Base-by-base conservation (phyloP, 2,329 filamentous ascomycete species). In the Diaporthe humulicola region DNA sequence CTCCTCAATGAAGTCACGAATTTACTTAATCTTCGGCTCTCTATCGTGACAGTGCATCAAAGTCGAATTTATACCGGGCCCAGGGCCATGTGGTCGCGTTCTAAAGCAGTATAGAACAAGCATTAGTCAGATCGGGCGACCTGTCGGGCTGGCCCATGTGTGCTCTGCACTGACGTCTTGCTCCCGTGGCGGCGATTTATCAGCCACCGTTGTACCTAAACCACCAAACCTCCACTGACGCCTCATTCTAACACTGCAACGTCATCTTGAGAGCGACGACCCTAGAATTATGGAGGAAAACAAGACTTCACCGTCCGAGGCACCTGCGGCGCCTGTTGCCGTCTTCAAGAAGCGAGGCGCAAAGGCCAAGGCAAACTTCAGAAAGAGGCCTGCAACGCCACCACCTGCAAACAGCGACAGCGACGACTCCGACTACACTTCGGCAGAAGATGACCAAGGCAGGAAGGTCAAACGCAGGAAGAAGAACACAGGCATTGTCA, bases 331-430 rank as follows among this genome's bases (percentile, higher is more conserved):
- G 2, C 89, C 90, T 0, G 87, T 92, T 17, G 90, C 93, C 19
- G 84, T 94, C 70, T 98, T 98, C 90, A 98, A 98, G 84, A 98
- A 97, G 84, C 91, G 96, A 82, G 89, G 91, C 78, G 90, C 90
- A 80, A 97, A 95, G 82, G 90, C 89, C 76, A 96, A 94, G 81
- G 89, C 92, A 67, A 95, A 92, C 80, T 87, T 96, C 72, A 92
- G 96, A 81, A 98, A 98, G 87, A 92, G 94, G 78, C 90, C 94
- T 28, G 91, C 93, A 38, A 94, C 95, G 50, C 95, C 95, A 71
- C 93, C 95, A 57, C 74, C 75, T 4, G 8, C 92, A 93, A 17
- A 90, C 90, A 74, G 82, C 84, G 42, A 82, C 73, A 77, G 86
- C 75, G 87, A 84, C 70, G 88, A 89, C 77, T 87, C 86, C 77